Evolutionary conservation across 2,329 filamentous ascomycete genomes (phyloP).

Genomic region (Aspergillus puulaauensis): DNA sequence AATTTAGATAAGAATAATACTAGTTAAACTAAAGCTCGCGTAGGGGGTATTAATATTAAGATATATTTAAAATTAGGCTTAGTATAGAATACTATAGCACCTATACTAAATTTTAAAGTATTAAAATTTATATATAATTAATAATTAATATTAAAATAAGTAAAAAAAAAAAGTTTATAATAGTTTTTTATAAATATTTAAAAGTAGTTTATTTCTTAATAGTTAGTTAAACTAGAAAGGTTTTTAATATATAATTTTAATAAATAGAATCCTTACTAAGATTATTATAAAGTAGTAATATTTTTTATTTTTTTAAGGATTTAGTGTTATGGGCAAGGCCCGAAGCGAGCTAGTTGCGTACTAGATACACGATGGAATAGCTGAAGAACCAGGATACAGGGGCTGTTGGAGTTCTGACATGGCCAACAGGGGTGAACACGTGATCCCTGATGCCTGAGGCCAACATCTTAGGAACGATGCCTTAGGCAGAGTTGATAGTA

Average conservation of each 20-base stretch:
- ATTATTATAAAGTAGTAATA: background rate
- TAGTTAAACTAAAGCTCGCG: no score
- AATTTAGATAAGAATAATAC: background rate
- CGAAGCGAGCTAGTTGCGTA: no score
- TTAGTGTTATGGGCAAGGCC: background rate
- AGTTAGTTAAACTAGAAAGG: background rate
- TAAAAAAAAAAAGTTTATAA: background rate
- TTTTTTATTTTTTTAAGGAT: background rate
- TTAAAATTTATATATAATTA: no score
- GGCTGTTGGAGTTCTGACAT: no score
- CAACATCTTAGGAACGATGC: no score
- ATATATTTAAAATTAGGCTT: background rate
- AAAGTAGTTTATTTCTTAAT: background rate
- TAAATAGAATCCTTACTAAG: background rate
- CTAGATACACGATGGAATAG: no score
- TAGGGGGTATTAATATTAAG: background rate
- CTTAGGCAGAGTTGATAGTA: no score
- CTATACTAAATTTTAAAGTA: no score
- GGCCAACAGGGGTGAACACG: no score
- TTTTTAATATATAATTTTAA: background rate
- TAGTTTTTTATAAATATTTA: no score
- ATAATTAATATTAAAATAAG: background rate
- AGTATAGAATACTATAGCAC: background rate
- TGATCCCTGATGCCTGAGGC: no score
- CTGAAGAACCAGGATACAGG: no score